These are phyloP conservation scores for Alternaria conjuncta DNA, from an alignment of 2,329 filamentous ascomycete species.

Conservation along the genomic window DNA sequence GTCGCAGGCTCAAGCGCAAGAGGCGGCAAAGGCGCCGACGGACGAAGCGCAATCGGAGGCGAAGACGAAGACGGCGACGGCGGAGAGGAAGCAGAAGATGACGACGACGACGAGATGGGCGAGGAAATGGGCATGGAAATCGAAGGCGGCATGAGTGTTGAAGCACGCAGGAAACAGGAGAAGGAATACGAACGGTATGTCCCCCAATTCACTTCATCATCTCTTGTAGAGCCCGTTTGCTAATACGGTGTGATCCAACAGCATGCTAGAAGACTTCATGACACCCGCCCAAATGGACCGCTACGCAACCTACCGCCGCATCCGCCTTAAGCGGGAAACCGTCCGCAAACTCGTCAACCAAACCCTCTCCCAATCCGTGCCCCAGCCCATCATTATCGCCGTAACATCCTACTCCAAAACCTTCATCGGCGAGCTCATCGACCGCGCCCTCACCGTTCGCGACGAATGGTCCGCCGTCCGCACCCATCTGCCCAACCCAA, in stretches of 20 bases:
- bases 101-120: slow-evolving; percentile 58
- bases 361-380: slow-evolving; percentile 79
- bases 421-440: slow-evolving; percentile 78
- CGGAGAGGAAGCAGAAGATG: slow-evolving; percentile 65
- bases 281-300: slow-evolving; percentile 70
- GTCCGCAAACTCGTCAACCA: slow-evolving; percentile 80
- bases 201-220: no score
- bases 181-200: slow-evolving; percentile 65
- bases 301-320: slow-evolving; percentile 73
- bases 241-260: slow-evolving; percentile 6
- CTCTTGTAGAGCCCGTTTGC: neutral
- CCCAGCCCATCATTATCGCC: slow-evolving; percentile 74
- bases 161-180: slow-evolving; percentile 68
- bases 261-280: slow-evolving; percentile 69
- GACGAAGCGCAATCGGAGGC: slow-evolving; percentile 42
- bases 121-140: slow-evolving; percentile 54
- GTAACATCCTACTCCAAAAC: slow-evolving; percentile 78
- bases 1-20: slow-evolving; percentile 47
- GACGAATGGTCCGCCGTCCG: slow-evolving; percentile 69
- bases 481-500: slow-evolving; percentile 42
- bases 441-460: slow-evolving; percentile 73
- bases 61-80: slow-evolving; percentile 64
- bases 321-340: slow-evolving; percentile 71
- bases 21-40: slow-evolving; percentile 33
- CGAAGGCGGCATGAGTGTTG: slow-evolving; percentile 59